Base-by-base conservation (phyloP, 208 protist genomes). In the Acanthamoeba polyphaga region DNA sequence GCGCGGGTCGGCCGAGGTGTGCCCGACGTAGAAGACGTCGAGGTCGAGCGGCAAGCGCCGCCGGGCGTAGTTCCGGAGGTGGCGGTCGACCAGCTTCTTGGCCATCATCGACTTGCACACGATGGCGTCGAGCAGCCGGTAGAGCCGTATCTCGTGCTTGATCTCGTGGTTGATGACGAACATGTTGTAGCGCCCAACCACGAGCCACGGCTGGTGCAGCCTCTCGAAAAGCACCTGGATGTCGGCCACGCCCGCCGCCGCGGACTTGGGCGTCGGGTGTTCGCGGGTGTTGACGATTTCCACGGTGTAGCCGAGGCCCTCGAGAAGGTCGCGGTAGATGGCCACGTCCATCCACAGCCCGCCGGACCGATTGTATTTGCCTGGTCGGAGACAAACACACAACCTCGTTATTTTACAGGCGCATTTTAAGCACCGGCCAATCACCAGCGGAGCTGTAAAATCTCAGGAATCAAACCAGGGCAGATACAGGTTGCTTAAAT, bases 121-220 rank as follows among this genome's bases (percentile, higher is more conserved):
- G 38, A 85, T 85, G 43, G 76, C 76, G 49, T 85, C 76, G 49
- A 85, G 34, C 12, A 34, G 46, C 4, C 76, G 76, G 46, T 85
- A 85, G 46, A 85, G 76, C 76, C n/a, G 60, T 34, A 85, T 58
- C 43, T 85, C 76, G 76, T 85, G 76, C 49, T 34, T 22, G 29
- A 85, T 85, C 43, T 85, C 76, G 76, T 85, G 76, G 76, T 85
- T 85, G 76, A 58, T 24, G 43, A 85, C 43, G 24, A 85, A 85
- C 76, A 85, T 85, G 76, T 85, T 85, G 76, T 85, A 85, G 4
- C 43, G 10, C n/a, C 76, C 76, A 0, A 10, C 19, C 24, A 34
- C 29, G 22, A 85, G 76, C 76, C 76, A 85, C 17, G 76, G 76
- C 1, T 24, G 34, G 76, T 85, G 49, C 7, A 85, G 17, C 22